Conservation (phyloP, 257 asterid species). For the Nyctanthes arbortristis region DNA sequence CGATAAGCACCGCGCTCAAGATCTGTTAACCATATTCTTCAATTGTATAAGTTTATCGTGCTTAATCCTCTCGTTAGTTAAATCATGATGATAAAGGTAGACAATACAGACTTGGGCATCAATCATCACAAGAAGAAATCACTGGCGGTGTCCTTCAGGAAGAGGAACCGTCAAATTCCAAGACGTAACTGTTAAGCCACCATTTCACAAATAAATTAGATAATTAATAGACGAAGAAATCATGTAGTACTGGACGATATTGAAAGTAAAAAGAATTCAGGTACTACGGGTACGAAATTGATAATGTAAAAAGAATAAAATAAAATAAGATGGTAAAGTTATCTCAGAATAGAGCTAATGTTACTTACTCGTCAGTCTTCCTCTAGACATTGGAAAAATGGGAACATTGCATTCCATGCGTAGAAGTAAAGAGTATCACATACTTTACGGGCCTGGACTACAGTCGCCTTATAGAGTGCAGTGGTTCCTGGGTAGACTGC, state of each 20-base stretch:
- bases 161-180: slow-evolving; percentile 91
- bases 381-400: slow-evolving; percentile 50
- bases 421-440: slow-evolving; percentile 3
- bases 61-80: no score
- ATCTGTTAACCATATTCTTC: no score
- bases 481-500: slow-evolving; percentile 98
- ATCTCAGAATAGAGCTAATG: background rate
- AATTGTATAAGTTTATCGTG: no score
- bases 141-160: slow-evolving; percentile 78
- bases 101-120: background rate
- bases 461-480: slow-evolving; percentile 94
- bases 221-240: background rate
- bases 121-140: slow-evolving; percentile 29
- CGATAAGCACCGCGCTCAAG: no score
- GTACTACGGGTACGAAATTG: background rate
- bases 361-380: slow-evolving; percentile 86
- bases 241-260: background rate
- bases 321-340: background rate
- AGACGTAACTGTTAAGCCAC: slow-evolving; percentile 56
- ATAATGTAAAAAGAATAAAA: background rate
- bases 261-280: background rate
- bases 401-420: slow-evolving; percentile 32
- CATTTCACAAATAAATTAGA: background rate
- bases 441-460: slow-evolving; percentile 90
- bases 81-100: no score